These are phyloP conservation scores for Fremontodendron californicum DNA, from an alignment of 345 rosid species.

Conservation along the genomic window DNA sequence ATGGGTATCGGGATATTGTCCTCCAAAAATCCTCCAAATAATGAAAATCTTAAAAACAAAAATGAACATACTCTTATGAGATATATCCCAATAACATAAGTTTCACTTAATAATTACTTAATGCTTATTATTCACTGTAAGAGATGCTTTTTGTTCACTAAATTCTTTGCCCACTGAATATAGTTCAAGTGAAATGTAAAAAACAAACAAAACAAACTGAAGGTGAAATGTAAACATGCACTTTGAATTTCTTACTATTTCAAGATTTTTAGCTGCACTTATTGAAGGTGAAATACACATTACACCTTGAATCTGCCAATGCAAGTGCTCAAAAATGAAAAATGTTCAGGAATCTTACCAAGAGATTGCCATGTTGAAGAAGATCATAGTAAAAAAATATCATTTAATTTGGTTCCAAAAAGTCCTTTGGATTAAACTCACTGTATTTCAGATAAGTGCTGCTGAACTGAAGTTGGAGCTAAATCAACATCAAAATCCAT, in stretches of 20 bases:
- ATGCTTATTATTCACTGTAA: not conserved
- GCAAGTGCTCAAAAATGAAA: not conserved
- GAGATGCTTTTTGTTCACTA: not conserved
- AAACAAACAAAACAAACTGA: not conserved
- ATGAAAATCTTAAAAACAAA: too few relatives aligned
- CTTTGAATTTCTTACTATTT: not conserved
- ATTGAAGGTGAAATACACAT: not conserved
- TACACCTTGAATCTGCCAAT: not conserved
- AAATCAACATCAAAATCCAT: constrained; percentile 13
- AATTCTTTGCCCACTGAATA: not conserved
- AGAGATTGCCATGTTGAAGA: not conserved
- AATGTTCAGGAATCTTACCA: not conserved
- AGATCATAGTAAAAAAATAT: not conserved
- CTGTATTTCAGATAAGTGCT: not conserved
- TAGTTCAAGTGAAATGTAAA: not conserved
- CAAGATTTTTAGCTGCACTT: not conserved
- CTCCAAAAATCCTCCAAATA: too few relatives aligned
- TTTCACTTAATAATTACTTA: not conserved
- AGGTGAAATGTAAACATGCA: not conserved
- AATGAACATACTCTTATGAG: too few relatives aligned
- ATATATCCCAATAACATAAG: too few relatives aligned
- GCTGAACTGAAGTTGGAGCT: constrained; percentile 2
- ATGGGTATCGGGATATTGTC: too few relatives aligned
- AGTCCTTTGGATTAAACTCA: not conserved
- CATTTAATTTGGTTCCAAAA: not conserved